Percentiles rank a stretch among this genome's conserved stretches.
phyloP scores from a whole-genome alignment of 352 stramenopile genomes.

The Thalassiosira mediterranea region DNA sequence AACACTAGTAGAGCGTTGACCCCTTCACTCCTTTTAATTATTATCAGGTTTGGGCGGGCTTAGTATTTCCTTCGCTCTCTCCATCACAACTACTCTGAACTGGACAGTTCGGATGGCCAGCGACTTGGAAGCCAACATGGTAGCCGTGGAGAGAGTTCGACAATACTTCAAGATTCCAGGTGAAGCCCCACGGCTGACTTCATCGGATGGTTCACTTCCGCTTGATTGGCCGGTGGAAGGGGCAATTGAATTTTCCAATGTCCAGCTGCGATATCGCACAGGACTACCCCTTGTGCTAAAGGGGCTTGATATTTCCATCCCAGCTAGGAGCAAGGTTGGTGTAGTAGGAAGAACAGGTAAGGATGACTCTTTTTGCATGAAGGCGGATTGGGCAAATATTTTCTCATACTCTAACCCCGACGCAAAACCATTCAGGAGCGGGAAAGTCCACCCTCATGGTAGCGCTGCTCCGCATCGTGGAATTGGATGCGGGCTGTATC shows the following conservation, averaged over 20 bases:
- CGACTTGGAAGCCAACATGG: constrained; percentile 94
- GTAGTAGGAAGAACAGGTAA: constrained; percentile 81
- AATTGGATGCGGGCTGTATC: constrained; percentile 87
- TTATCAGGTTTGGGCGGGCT: constrained; percentile 91
- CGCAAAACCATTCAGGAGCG: constrained; percentile 27
- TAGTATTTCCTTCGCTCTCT: constrained; percentile 92
- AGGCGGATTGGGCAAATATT: background rate
- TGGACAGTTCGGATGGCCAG: constrained; percentile 93
- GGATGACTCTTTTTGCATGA: too few species aligned
- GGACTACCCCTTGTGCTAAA: constrained; percentile 83
- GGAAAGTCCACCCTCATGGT: constrained; percentile 85
- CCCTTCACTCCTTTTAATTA: too few species aligned
- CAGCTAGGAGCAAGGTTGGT: constrained; percentile 89
- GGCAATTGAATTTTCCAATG: constrained; percentile 72
- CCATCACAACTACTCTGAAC: constrained; percentile 91
- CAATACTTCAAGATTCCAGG: constrained; percentile 75
- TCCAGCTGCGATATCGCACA: constrained; percentile 84
- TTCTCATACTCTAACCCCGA: constrained; percentile 1
- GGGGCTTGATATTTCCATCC: constrained; percentile 86
- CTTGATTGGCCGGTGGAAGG: constrained; percentile 75
- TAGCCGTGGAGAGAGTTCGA: constrained; percentile 89
- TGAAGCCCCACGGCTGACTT: constrained; percentile 60
- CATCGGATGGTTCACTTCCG: constrained; percentile 40
- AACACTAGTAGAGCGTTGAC: too few species aligned
- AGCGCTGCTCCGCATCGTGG: constrained; percentile 90